These are phyloP conservation scores for Aspergillus latus DNA, from an alignment of 2,329 filamentous ascomycete species.

Conservation along the genomic window DNA sequence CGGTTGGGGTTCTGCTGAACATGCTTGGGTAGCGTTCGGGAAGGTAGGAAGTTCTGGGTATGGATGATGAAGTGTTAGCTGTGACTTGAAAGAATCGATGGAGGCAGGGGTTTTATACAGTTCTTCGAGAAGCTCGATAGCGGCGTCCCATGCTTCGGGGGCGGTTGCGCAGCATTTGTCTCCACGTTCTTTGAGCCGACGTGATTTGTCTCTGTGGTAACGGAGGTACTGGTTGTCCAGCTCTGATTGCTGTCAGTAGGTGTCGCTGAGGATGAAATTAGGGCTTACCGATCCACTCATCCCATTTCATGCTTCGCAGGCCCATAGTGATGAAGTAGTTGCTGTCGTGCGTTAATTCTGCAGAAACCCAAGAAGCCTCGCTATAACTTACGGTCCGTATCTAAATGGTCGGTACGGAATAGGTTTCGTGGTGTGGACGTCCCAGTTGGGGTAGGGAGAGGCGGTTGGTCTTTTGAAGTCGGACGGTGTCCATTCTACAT, in stretches of 20 bases:
- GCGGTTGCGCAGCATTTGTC: conserved; percentile 67
- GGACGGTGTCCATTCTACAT: conserved; percentile 56
- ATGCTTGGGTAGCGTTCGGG: conserved; percentile 72
- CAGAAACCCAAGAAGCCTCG: background rate
- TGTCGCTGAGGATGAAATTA: background rate
- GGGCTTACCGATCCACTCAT: conserved; percentile 66
- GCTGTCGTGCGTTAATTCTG: conserved; percentile 21
- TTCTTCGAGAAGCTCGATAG: conserved; percentile 74
- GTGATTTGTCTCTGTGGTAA: conserved; percentile 70
- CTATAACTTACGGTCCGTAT: conserved; percentile 60
- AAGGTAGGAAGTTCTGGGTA: conserved; percentile 58
- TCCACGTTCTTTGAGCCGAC: conserved; percentile 66
- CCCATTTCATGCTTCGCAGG: conserved; percentile 65
- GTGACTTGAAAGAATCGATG: background rate
- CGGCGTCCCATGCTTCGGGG: conserved; percentile 68
- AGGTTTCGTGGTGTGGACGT: conserved; percentile 66
- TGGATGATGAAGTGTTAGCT: background rate
- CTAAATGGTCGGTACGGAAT: conserved; percentile 77
- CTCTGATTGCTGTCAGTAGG: conserved; percentile 48
- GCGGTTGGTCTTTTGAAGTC: conserved; percentile 61
- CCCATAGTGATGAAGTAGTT: conserved; percentile 78
- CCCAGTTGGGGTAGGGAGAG: conserved; percentile 66
- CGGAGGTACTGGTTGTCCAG: conserved; percentile 75
- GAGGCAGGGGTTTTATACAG: conserved; percentile 43
- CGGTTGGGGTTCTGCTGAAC: conserved; percentile 62